Conservation (phyloP, 345 rosid species). For the Populus nigra region DNA sequence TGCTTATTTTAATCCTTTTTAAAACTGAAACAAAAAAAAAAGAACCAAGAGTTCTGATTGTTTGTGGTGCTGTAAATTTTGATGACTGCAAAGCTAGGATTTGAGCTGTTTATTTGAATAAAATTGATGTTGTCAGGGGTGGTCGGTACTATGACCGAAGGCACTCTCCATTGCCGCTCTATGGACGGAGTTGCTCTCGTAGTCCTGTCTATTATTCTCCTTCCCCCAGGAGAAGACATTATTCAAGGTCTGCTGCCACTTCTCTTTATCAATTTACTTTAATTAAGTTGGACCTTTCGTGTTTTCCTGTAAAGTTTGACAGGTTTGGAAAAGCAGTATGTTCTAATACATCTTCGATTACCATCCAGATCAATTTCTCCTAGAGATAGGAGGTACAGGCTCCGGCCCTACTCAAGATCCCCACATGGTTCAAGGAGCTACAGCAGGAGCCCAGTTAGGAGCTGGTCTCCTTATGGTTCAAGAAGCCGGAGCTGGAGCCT, state of each 20-base stretch:
- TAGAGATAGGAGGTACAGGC: constrained; percentile 43
- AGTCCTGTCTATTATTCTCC: constrained; percentile 54
- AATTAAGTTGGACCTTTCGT: not conserved
- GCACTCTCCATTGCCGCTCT: constrained; percentile 59
- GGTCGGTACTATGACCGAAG: constrained; percentile 48
- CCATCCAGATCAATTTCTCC: constrained; percentile 65
- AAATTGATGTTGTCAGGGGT: constrained; percentile 30
- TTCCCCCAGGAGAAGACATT: constrained; percentile 48
- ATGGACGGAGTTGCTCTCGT: constrained; percentile 52
- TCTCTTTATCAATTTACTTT: not conserved
- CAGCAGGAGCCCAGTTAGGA: constrained; percentile 34
- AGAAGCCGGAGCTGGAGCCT: constrained; percentile 39
- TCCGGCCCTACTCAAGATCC: constrained; percentile 53
- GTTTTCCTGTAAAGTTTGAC: not conserved
- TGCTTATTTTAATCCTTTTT: not conserved
- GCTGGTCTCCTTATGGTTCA: constrained; percentile 16
- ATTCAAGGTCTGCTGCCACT: constrained; percentile 39
- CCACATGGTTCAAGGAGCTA: constrained; percentile 48
- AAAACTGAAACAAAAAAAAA: not conserved
- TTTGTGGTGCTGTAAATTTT: not conserved
- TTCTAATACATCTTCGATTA: not conserved
- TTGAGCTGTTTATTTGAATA: not conserved
- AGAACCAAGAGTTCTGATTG: not conserved
- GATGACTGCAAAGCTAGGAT: not conserved
- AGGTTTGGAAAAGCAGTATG: not conserved